Percentiles rank a stretch among this genome's conserved stretches.
Conservation (phyloP, 1,284 basidiomycete species). For the Microbotryomycetes sp. region DNA sequence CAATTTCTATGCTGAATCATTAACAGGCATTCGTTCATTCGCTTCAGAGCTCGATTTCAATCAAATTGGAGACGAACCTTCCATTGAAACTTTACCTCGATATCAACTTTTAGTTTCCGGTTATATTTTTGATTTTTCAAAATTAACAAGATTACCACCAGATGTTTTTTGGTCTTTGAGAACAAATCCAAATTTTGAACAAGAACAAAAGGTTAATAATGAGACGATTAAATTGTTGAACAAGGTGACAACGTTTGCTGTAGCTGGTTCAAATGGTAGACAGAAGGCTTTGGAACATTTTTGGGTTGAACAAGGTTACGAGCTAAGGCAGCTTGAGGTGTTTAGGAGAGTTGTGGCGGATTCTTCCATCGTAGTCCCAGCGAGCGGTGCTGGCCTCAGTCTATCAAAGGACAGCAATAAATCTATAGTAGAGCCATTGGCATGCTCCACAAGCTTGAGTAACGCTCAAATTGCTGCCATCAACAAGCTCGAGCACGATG, state of each 20-base stretch:
- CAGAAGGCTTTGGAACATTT: constrained; percentile 13
- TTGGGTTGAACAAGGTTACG: constrained; percentile 11
- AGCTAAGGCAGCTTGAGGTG: constrained; percentile 3
- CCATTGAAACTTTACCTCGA: constrained; percentile 14
- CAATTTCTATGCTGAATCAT: constrained; percentile 10
- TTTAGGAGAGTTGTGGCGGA: constrained; percentile 9
- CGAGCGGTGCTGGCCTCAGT: constrained; percentile 1
- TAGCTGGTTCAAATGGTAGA: constrained; percentile 21
- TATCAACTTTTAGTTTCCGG: constrained; percentile 24
- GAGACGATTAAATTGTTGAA: constrained; percentile 5
- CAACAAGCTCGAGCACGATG: constrained; percentile 12
- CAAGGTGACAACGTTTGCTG: constrained; percentile 2
- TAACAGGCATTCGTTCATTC: constrained; percentile 6
- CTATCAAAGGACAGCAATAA: not conserved
- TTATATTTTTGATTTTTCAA: constrained; percentile 23
- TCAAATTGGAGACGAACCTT: constrained; percentile 18
- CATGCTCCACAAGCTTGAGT: constrained; percentile 8
- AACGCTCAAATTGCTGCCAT: not conserved
- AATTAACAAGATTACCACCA: constrained; percentile 1
- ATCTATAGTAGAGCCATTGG: constrained; percentile 14
- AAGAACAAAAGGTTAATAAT: not conserved
- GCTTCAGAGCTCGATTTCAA: constrained; percentile 12
- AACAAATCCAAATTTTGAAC: not conserved
- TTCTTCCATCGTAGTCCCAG: constrained; percentile 19
- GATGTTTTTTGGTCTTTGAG: not conserved